These are phyloP conservation scores for Berkeleyomyces rouxiae DNA, from an alignment of 2,329 filamentous ascomycete species.

Conservation along the genomic window DNA sequence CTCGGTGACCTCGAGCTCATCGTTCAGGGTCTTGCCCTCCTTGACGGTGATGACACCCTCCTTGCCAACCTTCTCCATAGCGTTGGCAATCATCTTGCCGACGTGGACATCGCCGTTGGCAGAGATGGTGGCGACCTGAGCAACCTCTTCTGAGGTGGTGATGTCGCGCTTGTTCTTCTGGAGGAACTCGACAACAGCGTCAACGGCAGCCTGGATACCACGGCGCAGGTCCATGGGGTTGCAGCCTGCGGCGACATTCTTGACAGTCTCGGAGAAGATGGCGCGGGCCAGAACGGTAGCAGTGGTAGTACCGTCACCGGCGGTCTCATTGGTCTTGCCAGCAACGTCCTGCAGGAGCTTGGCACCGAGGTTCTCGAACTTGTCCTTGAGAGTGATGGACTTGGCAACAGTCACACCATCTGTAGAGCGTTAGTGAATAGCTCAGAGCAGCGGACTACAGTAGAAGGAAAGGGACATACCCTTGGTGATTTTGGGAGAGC, in stretches of 20 bases:
- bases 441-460: background rate
- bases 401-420: conserved; percentile 82
- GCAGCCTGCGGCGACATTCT: conserved; percentile 98
- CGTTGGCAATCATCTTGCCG: conserved; percentile 86
- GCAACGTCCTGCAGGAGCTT: conserved; percentile 94
- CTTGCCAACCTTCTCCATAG: conserved; percentile 99
- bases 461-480: conserved; percentile 36
- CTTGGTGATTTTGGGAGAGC: conserved; percentile 99
- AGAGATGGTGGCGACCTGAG: conserved; percentile 94
- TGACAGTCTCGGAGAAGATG: conserved; percentile 99
- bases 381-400: conserved; percentile 87
- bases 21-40: conserved; percentile 96
- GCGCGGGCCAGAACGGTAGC: conserved; percentile 91
- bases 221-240: conserved; percentile 98
- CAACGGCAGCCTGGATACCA: conserved; percentile 91
- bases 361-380: conserved; percentile 98
- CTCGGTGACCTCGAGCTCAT: conserved; percentile 97
- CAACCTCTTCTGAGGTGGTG: conserved; percentile 91
- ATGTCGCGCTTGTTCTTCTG: conserved; percentile 95
- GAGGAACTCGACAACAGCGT: conserved; percentile 84
- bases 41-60: conserved; percentile 99
- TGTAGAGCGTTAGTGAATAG: conserved; percentile 23
- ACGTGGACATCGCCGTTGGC: conserved; percentile 95
- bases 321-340: conserved; percentile 97
- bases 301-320: conserved; percentile 96